Conservation (phyloP, 441 rosid genomes). For the Croton setiger region DNA sequence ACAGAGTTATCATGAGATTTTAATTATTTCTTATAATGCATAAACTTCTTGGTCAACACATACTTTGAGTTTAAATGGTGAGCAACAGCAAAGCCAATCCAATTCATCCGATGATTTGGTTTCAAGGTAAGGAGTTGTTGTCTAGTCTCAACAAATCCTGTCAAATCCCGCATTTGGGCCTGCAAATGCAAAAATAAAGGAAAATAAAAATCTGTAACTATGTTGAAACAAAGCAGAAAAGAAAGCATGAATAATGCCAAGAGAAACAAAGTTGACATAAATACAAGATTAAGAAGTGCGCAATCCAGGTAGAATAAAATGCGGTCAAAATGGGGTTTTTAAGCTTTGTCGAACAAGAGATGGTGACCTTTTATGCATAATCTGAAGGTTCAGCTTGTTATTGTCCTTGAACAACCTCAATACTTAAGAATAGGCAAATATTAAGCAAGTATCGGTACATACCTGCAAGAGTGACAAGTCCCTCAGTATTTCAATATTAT, state of each 20-base stretch:
- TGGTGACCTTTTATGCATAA: neutral
- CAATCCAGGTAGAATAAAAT: neutral
- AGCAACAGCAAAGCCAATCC: constrained; percentile 99
- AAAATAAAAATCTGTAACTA: neutral
- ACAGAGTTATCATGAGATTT: neutral
- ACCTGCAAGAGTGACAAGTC: constrained; percentile 99
- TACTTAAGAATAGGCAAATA: neutral
- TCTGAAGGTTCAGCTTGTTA: constrained; percentile 3
- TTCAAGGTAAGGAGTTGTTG: constrained; percentile 92
- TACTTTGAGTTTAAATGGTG: constrained; percentile 94
- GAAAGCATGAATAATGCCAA: neutral
- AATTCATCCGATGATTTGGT: constrained; percentile 99
- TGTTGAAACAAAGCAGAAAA: neutral
- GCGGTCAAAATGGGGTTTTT: neutral
- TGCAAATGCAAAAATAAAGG: constrained; percentile 35
- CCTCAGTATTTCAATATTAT: constrained; percentile 94
- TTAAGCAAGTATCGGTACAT: constrained; percentile 4
- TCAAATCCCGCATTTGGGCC: constrained; percentile 99
- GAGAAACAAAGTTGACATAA: neutral
- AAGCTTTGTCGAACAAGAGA: neutral
- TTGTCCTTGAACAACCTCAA: neutral
- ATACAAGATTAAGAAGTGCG: neutral
- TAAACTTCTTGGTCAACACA: constrained; percentile 20
- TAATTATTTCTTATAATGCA: neutral
- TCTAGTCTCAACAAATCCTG: constrained; percentile 97